Conservation (phyloP, 2,329 filamentous ascomycete genomes). For the Golovinomyces cichoracearum region DNA sequence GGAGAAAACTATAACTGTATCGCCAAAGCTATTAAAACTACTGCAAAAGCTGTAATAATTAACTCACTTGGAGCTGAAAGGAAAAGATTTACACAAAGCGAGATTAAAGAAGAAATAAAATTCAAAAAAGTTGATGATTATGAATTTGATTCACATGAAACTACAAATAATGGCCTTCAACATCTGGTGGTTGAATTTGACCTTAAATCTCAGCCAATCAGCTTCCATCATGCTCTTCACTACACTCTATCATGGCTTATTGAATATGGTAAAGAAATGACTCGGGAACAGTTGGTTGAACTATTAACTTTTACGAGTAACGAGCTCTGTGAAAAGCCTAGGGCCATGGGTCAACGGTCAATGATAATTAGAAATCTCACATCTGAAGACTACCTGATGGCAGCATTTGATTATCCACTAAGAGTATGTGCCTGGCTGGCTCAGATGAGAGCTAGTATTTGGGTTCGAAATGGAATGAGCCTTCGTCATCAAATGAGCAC, state of each 20-base stretch:
- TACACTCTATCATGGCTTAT: constrained; percentile 92
- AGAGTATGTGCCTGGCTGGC: constrained; percentile 88
- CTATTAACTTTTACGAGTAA: constrained; percentile 47
- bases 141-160: constrained; percentile 38
- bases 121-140: constrained; percentile 60
- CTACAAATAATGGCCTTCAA: constrained; percentile 9
- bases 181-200: constrained; percentile 62
- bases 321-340: constrained; percentile 40
- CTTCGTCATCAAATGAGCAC: constrained; percentile 83
- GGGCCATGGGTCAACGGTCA: constrained; percentile 30
- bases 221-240: constrained; percentile 90
- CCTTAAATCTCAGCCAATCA: constrained; percentile 73
- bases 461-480: constrained; percentile 93
- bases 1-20: constrained; percentile 40
- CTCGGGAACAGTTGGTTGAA: constrained; percentile 35
- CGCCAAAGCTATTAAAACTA: constrained; percentile 42
- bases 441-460: constrained; percentile 96
- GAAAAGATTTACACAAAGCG: constrained; percentile 56
- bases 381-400: constrained; percentile 57
- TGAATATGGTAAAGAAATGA: constrained; percentile 59
- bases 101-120: constrained; percentile 62
- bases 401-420: constrained; percentile 76
- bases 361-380: constrained; percentile 30
- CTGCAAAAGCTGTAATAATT: constrained; percentile 61
- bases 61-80: constrained; percentile 79